A percentile compares a stretch with the other conserved stretches of the same genome.
These are phyloP conservation scores for Xylariaceae sp. DNA, from an alignment of 2,329 filamentous ascomycete genomes.

Conservation along the genomic window DNA sequence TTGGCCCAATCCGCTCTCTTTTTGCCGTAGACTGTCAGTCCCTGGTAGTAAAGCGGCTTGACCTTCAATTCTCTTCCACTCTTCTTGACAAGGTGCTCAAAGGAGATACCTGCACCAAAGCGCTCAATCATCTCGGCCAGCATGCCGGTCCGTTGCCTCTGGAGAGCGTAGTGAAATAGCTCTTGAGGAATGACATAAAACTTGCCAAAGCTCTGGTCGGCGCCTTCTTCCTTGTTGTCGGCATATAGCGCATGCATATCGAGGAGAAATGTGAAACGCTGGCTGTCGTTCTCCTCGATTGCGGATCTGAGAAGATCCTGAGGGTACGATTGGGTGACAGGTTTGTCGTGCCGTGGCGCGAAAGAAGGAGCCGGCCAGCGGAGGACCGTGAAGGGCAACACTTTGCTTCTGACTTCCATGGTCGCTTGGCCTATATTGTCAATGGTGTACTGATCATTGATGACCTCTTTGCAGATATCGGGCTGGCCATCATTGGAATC, in stretches of 20 bases:
- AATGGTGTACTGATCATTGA: slow-evolving; percentile 66
- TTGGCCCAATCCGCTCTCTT: slow-evolving; percentile 64
- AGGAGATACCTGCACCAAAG: slow-evolving; percentile 63
- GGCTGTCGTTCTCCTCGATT: slow-evolving; percentile 48
- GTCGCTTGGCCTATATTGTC: slow-evolving; percentile 68
- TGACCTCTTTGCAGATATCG: slow-evolving; percentile 47
- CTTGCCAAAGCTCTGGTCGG: slow-evolving; percentile 32
- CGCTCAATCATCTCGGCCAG: slow-evolving; percentile 60
- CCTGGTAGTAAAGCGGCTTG: slow-evolving; percentile 70
- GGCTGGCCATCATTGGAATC: slow-evolving; percentile 35
- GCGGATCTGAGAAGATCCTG: slow-evolving; percentile 40
- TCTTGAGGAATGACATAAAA: slow-evolving; percentile 38
- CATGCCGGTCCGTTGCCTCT: slow-evolving; percentile 48
- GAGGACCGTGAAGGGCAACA: slow-evolving; percentile 52
- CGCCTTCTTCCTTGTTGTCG: slow-evolving; percentile 32
- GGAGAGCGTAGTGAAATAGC: slow-evolving; percentile 42
- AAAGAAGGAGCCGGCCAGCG: slow-evolving; percentile 35
- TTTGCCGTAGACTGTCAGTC: slow-evolving; percentile 57
- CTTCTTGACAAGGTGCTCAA: slow-evolving; percentile 60
- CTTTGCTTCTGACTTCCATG: slow-evolving; percentile 60
- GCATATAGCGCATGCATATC: slow-evolving; percentile 46
- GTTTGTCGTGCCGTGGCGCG: slow-evolving; percentile 29
- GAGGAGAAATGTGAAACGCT: slow-evolving; percentile 53
- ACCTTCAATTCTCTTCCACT: slow-evolving; percentile 58
- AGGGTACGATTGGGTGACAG: slow-evolving; percentile 18